Percentiles rank a stretch among this genome's conserved stretches.
phyloP scores from a whole-genome alignment of 2,329 filamentous ascomycete genomes.

The Xylaria sp. region DNA sequence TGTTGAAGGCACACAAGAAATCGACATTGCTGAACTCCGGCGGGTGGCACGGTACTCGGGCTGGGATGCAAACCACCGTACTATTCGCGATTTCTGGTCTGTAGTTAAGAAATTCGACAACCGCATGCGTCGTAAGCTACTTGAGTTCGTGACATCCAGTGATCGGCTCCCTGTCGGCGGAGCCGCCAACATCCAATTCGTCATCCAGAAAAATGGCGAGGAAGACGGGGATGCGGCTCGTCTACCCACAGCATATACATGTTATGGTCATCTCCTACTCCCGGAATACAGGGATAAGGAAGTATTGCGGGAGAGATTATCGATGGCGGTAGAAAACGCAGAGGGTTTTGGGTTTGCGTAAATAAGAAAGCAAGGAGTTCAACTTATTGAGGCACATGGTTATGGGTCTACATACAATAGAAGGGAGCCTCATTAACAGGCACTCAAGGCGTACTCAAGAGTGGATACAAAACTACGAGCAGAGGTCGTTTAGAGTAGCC shows the following conservation, averaged over 20 bases:
- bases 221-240: conserved; percentile 65
- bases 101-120: conserved; percentile 76
- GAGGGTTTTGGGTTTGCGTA: conserved; percentile 88
- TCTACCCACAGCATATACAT: conserved; percentile 90
- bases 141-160: conserved; percentile 95
- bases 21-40: conserved; percentile 80
- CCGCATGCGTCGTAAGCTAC: conserved; percentile 76
- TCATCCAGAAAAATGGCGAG: conserved; percentile 80
- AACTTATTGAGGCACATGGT: conserved; percentile 5
- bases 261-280: conserved; percentile 87
- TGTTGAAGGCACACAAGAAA: conserved; percentile 84
- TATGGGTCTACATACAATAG: conserved; percentile 25
- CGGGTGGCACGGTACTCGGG: conserved; percentile 82
- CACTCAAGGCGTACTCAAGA: background rate
- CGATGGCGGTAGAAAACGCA: conserved; percentile 87
- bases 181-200: conserved; percentile 82
- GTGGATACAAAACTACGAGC: background rate
- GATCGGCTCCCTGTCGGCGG: conserved; percentile 91
- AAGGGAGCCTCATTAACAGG: conserved; percentile 3
- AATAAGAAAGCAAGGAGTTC: background rate
- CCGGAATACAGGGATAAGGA: conserved; percentile 82
- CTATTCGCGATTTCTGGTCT: conserved; percentile 85
- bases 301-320: conserved; percentile 77
- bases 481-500: background rate
- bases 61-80: conserved; percentile 75